Percentiles rank a stretch among this genome's conserved stretches.
These are phyloP conservation scores for Petrea volubilis DNA, from an alignment of 257 asterid genomes.

Conservation along the genomic window DNA sequence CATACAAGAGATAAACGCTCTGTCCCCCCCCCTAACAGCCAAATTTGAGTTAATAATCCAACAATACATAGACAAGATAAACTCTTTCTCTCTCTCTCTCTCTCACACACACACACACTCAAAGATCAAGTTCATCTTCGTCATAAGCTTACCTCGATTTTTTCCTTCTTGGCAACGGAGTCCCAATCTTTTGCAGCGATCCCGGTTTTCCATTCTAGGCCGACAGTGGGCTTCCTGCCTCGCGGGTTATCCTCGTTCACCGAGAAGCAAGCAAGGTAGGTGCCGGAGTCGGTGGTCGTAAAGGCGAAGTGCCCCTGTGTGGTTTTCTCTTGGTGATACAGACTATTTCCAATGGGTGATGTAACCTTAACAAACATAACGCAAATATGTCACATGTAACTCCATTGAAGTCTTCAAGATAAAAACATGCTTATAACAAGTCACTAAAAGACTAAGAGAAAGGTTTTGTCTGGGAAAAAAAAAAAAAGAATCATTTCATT, in stretches of 20 bases:
- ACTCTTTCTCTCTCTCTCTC: too few relatives aligned
- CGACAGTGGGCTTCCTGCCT: conserved; percentile 44
- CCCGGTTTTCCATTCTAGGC: conserved; percentile 76
- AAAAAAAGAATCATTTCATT: too few relatives aligned
- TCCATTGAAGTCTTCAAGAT: background rate
- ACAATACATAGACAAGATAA: too few relatives aligned
- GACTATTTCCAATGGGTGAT: conserved; percentile 59
- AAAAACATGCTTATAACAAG: background rate
- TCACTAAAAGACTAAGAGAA: too few relatives aligned
- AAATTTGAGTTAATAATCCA: too few relatives aligned
- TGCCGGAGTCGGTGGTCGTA: conserved; percentile 67
- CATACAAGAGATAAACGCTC: too few relatives aligned
- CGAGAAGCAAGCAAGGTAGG: conserved; percentile 60
- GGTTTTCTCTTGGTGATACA: conserved; percentile 53
- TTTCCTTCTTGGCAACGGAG: conserved; percentile 80
- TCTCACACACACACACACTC: too few relatives aligned
- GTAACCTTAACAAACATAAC: conserved; percentile 45
- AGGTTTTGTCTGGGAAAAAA: too few relatives aligned
- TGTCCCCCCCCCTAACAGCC: too few relatives aligned
- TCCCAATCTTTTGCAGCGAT: conserved; percentile 82
- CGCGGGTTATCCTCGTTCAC: conserved; percentile 22
- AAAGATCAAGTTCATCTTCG: too few relatives aligned
- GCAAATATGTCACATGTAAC: background rate
- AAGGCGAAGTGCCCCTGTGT: conserved; percentile 65
- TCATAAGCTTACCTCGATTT: conserved; percentile 72